Conservation (phyloP, 1,284 basidiomycete species). For the Violaceomyces palustris region DNA sequence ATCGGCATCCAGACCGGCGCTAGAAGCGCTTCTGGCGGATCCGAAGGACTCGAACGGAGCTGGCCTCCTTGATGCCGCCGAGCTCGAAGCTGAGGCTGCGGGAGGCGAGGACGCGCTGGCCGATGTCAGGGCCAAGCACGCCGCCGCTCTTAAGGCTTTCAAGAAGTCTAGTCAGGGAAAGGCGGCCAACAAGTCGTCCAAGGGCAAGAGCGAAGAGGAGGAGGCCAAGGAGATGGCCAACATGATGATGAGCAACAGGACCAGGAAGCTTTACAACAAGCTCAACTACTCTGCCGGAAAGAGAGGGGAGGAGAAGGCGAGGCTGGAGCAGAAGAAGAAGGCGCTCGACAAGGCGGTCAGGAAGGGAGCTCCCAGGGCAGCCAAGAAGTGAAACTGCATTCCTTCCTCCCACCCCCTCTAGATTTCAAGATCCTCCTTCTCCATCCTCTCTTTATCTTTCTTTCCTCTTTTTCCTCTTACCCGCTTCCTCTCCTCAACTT, state of each 20-base stretch:
- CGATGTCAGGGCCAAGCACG: conserved; percentile 58
- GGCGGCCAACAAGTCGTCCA: conserved; percentile 45
- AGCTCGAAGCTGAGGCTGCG: conserved; percentile 85
- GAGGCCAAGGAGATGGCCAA: conserved; percentile 68
- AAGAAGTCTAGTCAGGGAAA: conserved; percentile 48
- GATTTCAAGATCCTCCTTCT: too few relatives aligned
- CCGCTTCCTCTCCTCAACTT: too few relatives aligned
- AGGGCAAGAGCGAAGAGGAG: conserved; percentile 62
- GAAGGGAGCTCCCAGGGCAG: conserved; percentile 27
- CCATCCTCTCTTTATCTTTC: too few relatives aligned
- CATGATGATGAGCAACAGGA: conserved; percentile 97
- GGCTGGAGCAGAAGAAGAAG: conserved; percentile 45
- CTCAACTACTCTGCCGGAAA: conserved; percentile 84
- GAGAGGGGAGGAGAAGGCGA: conserved; percentile 63
- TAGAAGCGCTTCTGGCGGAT: conserved; percentile 58
- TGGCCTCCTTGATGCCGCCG: conserved; percentile 75
- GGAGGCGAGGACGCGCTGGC: conserved; percentile 80
- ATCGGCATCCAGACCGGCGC: conserved; percentile 17
- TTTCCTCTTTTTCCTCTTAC: too few relatives aligned
- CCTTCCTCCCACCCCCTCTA: too few relatives aligned
- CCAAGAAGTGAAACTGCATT: too few relatives aligned
- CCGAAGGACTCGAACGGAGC: conserved; percentile 61
- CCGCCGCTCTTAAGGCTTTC: conserved; percentile 34
- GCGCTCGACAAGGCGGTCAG: conserved; percentile 16
- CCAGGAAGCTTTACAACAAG: conserved; percentile 90